Evolutionary conservation across 2,329 filamentous ascomycete species (phyloP).

Genomic region (Orbilia javanica): DNA sequence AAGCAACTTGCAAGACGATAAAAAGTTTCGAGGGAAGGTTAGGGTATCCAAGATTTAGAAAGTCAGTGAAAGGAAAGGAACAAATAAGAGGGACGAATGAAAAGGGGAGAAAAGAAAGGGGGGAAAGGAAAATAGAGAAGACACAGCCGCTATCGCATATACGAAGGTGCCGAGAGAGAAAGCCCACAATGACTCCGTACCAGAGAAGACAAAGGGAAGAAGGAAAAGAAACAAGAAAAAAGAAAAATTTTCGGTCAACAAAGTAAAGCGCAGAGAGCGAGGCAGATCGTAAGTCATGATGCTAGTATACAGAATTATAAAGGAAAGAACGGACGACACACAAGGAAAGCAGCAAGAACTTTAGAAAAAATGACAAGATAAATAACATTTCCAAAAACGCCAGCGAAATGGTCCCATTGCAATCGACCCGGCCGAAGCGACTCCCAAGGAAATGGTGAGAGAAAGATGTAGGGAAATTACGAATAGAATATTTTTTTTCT

Average conservation of each 20-base stretch:
- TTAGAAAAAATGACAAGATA: conserved; percentile 3
- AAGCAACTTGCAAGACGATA: conserved; percentile 18
- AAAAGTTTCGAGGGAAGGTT: conserved; percentile 34
- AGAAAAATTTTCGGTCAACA: conserved; percentile 24
- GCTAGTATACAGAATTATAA: conserved; percentile 52
- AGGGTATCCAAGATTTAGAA: conserved; percentile 52
- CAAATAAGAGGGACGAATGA: conserved; percentile 27
- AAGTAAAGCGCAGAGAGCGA: conserved; percentile 30
- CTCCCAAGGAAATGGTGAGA: conserved; percentile 54
- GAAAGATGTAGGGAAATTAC: conserved; percentile 33
- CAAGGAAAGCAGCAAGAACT: not conserved
- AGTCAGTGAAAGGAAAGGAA: conserved; percentile 24
- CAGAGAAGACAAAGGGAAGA: conserved; percentile 58
- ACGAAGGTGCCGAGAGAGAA: conserved; percentile 9
- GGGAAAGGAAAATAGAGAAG: conserved; percentile 28
- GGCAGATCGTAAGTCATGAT: conserved; percentile 55
- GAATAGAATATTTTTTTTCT: conserved; percentile 28
- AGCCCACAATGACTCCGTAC: conserved; percentile 56
- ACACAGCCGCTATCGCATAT: conserved; percentile 8
- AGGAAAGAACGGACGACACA: conserved; percentile 18
- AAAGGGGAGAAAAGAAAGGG: conserved; percentile 2
- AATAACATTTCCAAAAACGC: conserved; percentile 46
- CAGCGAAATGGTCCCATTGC: conserved; percentile 58
- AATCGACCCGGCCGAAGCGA: conserved; percentile 59
- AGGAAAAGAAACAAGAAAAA: conserved; percentile 33